Evolutionary conservation across 139 green algal genomes (phyloP), one percentile per base, ranked within the genome.

Genomic region (Picochlorum sp.): DNA sequence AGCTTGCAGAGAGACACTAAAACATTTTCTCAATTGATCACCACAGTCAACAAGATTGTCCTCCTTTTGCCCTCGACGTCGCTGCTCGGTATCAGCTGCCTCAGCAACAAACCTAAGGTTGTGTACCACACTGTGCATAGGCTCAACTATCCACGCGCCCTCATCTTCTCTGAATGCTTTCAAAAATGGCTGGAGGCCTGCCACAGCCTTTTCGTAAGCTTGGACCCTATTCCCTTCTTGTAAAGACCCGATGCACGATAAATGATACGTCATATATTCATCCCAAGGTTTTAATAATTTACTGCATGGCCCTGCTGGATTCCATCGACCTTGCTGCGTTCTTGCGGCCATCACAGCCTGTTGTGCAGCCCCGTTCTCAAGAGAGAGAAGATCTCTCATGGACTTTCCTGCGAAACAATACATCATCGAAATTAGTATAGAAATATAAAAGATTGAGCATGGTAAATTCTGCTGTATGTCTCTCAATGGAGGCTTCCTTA

Each of bases 11-110:
- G 53, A 57, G 12, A 64, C 59, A 3, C 63, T 36, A 41, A 89
- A 89, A 49, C 69, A 78, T 50, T 78, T 82, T 55, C 84, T 80
- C 33, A 89, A 58, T 39, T 78, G 68, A 26, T 69, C 68, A 31
- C 73, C 82, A 25, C 66, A 77, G 30, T 76, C 67, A 3, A 66
- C 78, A 29, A 90, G 71, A 39, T 67, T 72, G 25, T 76, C 63
- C 2, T 70, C 16, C 44, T 66, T 67, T 67, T 69, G 67, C 22
- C 65, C 69, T 12, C 30, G 41, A 0, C 18, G 31, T 14, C 28
- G 20, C 20, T 57, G 33, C 59, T 75, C 64, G 2, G 33, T 47
- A 50, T 90, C 82, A 29, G 76, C 79, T 25, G 51, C 40, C 20
- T 67, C 25, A 14, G 76, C 78, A 25, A 70, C 26, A 55, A 55